Base-by-base conservation (phyloP, 108 stramenopile genomes). In the Stephanodiscus minutulus region DNA sequence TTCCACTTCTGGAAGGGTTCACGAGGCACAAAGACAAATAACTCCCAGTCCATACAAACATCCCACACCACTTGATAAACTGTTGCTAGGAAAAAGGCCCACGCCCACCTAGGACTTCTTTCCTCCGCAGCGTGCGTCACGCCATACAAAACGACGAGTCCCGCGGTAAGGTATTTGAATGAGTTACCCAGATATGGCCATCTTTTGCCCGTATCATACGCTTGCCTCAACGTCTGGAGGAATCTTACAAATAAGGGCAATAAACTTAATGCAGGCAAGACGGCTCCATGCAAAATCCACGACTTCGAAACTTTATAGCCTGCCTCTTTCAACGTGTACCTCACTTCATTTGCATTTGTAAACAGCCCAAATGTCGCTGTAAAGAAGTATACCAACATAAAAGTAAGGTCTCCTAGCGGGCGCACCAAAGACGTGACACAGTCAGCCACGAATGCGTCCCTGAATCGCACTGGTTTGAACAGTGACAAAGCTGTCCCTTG, bases 41-140 rank as follows among this genome's bases (percentile, higher is more conserved):
- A 67, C 46, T 93, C 89, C 95, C 95, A 96, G 65, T 96, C 95
- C 68, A 96, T 85, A 35, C 87, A 72, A 5, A 82, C 73, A 74
- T 96, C 95, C 95, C 95, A 96, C 39, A 78, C 76, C 35, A 96
- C 88, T 73, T 96, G 95, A 73, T 93, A 96, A 13, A 91, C 9
- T 3, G 87, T 67, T 8, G 89, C 63, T 11, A 72, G 37, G n/a
- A 68, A 53, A 66, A 93, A 92, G 9, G 67, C 80, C 12, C 76
- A 43, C 5, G 83, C 68, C 95, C 95, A 96, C 70, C 62, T 66
- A 9, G 61, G 28, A 18, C 85, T 82, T 33, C 85, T 55, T 27
- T 89, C 74, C n/a, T 81, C 82, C 52, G 91, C 90, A 20, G 89
- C 78, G 81, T 96, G 92, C 15, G 87, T 89, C 87, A 93, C 91